These are phyloP conservation scores for Cryphonectria naterciae DNA, from an alignment of 2,329 filamentous ascomycete species.

Conservation along the genomic window DNA sequence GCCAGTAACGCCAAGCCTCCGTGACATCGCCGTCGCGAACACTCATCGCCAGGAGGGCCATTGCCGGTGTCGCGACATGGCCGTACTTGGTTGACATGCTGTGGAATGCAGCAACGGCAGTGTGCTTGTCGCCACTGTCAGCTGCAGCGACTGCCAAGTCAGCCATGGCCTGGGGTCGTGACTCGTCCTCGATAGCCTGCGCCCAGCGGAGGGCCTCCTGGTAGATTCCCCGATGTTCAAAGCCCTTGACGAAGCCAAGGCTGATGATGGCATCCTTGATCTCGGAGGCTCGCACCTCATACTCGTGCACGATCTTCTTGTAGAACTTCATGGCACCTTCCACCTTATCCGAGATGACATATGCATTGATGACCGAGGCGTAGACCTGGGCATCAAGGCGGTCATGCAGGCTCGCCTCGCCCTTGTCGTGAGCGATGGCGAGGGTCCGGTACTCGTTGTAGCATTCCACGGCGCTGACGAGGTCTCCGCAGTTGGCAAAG, in stretches of 20 bases:
- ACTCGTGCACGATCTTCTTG: slow-evolving; percentile 72
- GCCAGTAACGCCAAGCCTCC: slow-evolving; percentile 80
- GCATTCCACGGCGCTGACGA: slow-evolving; percentile 87
- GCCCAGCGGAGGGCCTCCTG: slow-evolving; percentile 76
- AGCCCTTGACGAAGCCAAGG: slow-evolving; percentile 78
- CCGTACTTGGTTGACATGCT: slow-evolving; percentile 57
- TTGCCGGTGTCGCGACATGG: slow-evolving; percentile 62
- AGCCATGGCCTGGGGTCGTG: slow-evolving; percentile 67
- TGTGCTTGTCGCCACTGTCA: slow-evolving; percentile 72
- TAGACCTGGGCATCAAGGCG: slow-evolving; percentile 86
- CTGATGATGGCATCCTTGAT: slow-evolving; percentile 74
- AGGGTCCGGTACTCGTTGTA: slow-evolving; percentile 93
- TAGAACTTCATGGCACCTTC: slow-evolving; percentile 86
- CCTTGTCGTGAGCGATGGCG: slow-evolving; percentile 82
- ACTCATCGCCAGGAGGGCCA: slow-evolving; percentile 85
- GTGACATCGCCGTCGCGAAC: slow-evolving; percentile 80
- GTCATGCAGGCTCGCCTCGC: slow-evolving; percentile 67
- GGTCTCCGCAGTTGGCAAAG: slow-evolving; percentile 79
- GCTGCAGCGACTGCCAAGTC: slow-evolving; percentile 78
- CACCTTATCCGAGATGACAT: slow-evolving; percentile 78
- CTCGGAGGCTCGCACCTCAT: slow-evolving; percentile 59
- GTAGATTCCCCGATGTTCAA: slow-evolving; percentile 72
- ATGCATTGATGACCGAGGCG: slow-evolving; percentile 87
- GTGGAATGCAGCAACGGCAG: slow-evolving; percentile 70
- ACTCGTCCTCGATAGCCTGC: slow-evolving; percentile 61